phyloP scores from a whole-genome alignment of 1,139 yeast species.

The Yamadazyma membranifaciens region DNA sequence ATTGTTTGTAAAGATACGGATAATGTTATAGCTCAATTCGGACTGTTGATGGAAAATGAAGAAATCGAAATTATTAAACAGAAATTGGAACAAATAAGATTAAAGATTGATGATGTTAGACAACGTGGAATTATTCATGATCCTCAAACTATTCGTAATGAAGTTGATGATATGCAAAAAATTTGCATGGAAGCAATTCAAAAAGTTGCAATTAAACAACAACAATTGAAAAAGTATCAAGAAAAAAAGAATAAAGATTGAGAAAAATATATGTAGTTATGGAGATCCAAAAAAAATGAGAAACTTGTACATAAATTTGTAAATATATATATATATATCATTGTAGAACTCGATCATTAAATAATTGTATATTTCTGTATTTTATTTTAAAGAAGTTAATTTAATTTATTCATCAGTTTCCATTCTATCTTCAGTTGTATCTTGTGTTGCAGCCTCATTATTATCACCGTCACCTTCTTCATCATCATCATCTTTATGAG shows the following conservation, averaged over 20 bases:
- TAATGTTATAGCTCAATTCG: constrained; percentile 46
- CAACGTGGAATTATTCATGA: constrained; percentile 29
- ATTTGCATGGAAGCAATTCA: constrained; percentile 51
- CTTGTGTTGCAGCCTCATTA: constrained; percentile 19
- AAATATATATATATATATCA: constrained; percentile 2
- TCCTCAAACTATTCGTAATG: constrained; percentile 38
- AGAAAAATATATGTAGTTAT: constrained; percentile 4
- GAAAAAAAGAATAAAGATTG: constrained; percentile 11
- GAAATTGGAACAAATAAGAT: constrained; percentile 36
- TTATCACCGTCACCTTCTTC: constrained; percentile 27
- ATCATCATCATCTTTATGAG: constrained; percentile 44
- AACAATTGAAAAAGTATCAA: constrained; percentile 12
- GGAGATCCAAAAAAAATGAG: constrained; percentile 3
- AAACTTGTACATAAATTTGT: constrained; percentile 1
- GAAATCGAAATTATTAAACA: constrained; percentile 30
- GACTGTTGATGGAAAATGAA: constrained; percentile 34
- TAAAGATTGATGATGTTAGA: constrained; percentile 48
- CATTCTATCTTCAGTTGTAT: constrained; percentile 47
- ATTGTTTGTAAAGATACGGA: constrained; percentile 57
- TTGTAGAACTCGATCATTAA: background rate
- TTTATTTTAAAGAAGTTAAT: background rate
- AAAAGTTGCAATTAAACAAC: constrained; percentile 49
- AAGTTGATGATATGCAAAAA: constrained; percentile 51
- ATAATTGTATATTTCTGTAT: background rate
- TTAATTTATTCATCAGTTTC: constrained; percentile 47